Conservation (phyloP, 139 green algal species). For the Haematococcus sp. region DNA sequence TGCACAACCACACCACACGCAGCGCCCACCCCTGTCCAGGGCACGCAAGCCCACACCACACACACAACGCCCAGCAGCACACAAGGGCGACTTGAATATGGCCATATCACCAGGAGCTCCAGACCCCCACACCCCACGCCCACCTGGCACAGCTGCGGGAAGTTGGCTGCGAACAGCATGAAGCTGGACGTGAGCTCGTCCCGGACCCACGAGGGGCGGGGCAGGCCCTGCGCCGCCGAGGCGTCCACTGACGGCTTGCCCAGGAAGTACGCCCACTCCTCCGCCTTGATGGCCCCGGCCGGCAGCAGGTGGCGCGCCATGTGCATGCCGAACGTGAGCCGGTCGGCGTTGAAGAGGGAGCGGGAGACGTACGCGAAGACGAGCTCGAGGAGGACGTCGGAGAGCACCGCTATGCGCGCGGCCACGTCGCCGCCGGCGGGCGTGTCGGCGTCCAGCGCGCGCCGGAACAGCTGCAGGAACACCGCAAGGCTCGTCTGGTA, state of each 20-base stretch:
- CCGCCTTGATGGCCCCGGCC: slow-evolving; percentile 38
- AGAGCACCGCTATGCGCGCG: slow-evolving; percentile 51
- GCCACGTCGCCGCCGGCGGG: slow-evolving; percentile 32
- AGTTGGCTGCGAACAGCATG: slow-evolving; percentile 38
- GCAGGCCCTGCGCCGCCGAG: neutral
- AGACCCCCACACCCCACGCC: neutral
- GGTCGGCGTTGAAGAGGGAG: slow-evolving; percentile 74
- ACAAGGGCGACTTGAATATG: too few relatives aligned
- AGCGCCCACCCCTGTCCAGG: too few relatives aligned
- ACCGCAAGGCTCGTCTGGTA: slow-evolving; percentile 68
- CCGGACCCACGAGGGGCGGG: slow-evolving; percentile 52
- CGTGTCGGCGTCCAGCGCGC: neutral
- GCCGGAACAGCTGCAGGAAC: slow-evolving; percentile 35
- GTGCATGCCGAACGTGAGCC: slow-evolving; percentile 76
- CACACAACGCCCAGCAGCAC: too few relatives aligned
- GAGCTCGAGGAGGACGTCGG: slow-evolving; percentile 51
- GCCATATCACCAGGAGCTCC: too few relatives aligned
- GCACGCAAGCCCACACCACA: too few relatives aligned
- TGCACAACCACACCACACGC: too few relatives aligned
- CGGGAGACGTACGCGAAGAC: slow-evolving; percentile 60
- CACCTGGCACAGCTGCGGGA: slow-evolving; percentile 43
- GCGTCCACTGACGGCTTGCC: slow-evolving; percentile 34
- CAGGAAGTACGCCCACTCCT: slow-evolving; percentile 62
- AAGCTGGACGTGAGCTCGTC: slow-evolving; percentile 31
- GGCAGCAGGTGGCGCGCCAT: slow-evolving; percentile 43